phyloP scores from a whole-genome alignment of 2,329 filamentous ascomycete species.

The Zymoseptoria ardabiliae region DNA sequence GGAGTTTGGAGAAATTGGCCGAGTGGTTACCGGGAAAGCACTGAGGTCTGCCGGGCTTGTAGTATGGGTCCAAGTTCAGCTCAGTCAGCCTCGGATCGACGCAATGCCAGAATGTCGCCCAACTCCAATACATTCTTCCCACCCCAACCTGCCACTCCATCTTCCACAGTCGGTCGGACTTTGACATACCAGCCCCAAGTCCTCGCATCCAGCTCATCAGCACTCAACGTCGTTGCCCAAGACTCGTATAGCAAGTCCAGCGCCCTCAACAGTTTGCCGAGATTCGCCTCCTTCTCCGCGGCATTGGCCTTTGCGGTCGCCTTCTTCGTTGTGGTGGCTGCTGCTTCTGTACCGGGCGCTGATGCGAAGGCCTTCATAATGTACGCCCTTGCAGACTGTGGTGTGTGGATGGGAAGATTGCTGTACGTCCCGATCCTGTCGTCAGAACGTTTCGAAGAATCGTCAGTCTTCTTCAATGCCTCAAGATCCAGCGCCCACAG shows the following conservation, averaged over 20 bases:
- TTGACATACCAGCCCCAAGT: constrained; percentile 78
- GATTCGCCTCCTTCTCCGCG: constrained; percentile 60
- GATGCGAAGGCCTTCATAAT: constrained; percentile 53
- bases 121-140: constrained; percentile 66
- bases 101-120: constrained; percentile 56
- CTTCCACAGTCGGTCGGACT: constrained; percentile 67
- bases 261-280: constrained; percentile 62
- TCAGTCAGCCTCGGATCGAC: constrained; percentile 31
- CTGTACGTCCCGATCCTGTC: constrained; percentile 24
- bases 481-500: constrained; percentile 55
- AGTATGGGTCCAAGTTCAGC: not conserved
- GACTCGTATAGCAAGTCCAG: constrained; percentile 66
- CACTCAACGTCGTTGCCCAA: constrained; percentile 59
- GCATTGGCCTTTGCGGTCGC: constrained; percentile 46
- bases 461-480: constrained; percentile 43
- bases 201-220: constrained; percentile 62
- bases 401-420: constrained; percentile 65
- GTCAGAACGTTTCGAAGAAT: constrained; percentile 14
- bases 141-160: constrained; percentile 72
- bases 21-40: constrained; percentile 17
- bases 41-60: not conserved
- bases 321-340: constrained; percentile 38
- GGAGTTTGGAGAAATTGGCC: constrained; percentile 19
- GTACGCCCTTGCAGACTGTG: constrained; percentile 59
- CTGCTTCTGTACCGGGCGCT: constrained; percentile 28